Base-by-base conservation (phyloP, 352 stramenopile genomes). In the Globisporangium cylindrosporum region DNA sequence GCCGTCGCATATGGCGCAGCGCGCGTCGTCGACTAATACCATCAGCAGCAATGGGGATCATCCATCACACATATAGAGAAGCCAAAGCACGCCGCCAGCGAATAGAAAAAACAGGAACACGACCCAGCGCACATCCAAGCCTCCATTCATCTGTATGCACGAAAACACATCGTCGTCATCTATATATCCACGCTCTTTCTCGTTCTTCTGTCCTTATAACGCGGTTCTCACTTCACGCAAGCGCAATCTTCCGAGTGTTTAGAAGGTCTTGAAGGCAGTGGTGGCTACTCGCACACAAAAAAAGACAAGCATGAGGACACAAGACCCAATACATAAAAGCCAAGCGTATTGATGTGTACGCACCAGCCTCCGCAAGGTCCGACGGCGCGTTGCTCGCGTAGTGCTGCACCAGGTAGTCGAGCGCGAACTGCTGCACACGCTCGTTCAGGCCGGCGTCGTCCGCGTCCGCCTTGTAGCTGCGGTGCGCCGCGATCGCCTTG, bases 1-100 rank as follows among this genome's bases (percentile, higher is more conserved):
- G 84, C 84, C 4, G 84, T 92, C 5, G 84, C 84, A 9, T 85
- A 83, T 36, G 84, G 84, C 29, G 84, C 84, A 27, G 84, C 84
- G 14, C 73, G 80, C 32, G 82, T 80, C 1, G 43, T 89, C 6
- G 80, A 88, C 53, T 91, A 78, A 59, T 64, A n/a, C 62, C 43
- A 51, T 15, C 34, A 34, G 25, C 54, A 59, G 5, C 15, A 8
- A 18, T 9, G 25, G 25, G 38, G 38, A 43, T 43, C 18, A 43
- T 43, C 14, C 20, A 49, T 24, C 9, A 46, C 58, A 63, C 22
- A 49, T 36, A 49, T 15, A 29, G 24, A 22, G 14, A 53, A 53
- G 3, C 25, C 59, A 66, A 64, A 32, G 69, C 18, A 53, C 10
- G 10, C 15, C 48, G 12, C 25, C 20, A 38, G 24, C 25, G 9